These are phyloP conservation scores for Pleurotus pulmonarius DNA, from an alignment of 768 basidiomycete genomes.

Conservation along the genomic window DNA sequence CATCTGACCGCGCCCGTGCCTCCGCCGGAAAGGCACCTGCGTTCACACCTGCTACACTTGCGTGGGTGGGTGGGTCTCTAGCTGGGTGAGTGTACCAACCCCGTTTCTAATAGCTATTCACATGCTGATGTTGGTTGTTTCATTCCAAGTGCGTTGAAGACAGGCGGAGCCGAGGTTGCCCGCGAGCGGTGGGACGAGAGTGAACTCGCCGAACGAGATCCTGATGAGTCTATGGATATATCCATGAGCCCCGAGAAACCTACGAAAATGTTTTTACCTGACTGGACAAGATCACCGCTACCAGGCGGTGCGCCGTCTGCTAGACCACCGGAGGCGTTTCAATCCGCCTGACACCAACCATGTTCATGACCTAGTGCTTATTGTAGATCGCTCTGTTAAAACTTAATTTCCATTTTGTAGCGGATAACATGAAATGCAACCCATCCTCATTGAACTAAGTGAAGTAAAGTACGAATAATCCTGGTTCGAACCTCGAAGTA, in stretches of 20 bases:
- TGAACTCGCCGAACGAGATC: slow-evolving; percentile 39
- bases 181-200: slow-evolving; percentile 87
- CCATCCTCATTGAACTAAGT: too few species aligned
- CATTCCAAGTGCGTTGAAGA: slow-evolving; percentile 69
- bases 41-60: slow-evolving; percentile 74
- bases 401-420: too few species aligned
- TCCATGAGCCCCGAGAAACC: slow-evolving; percentile 30
- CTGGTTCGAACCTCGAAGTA: background rate
- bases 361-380: too few species aligned
- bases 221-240: slow-evolving; percentile 35
- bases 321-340: background rate
- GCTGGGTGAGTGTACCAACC: slow-evolving; percentile 63
- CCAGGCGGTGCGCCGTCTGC: slow-evolving; percentile 63
- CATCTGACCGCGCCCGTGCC: slow-evolving; percentile 46
- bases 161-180: slow-evolving; percentile 76
- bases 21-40: slow-evolving; percentile 85
- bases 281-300: slow-evolving; percentile 74
- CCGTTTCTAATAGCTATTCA: background rate
- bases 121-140: slow-evolving; percentile 5
- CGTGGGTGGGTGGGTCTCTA: slow-evolving; percentile 93
- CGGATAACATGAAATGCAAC: too few species aligned
- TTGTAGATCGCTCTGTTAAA: too few species aligned
- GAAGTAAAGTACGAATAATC: too few species aligned
- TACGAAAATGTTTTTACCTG: slow-evolving; percentile 56
- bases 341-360: background rate